Conservation (phyloP, 2,329 filamentous ascomycete genomes). For the Diplodia sapinea region DNA sequence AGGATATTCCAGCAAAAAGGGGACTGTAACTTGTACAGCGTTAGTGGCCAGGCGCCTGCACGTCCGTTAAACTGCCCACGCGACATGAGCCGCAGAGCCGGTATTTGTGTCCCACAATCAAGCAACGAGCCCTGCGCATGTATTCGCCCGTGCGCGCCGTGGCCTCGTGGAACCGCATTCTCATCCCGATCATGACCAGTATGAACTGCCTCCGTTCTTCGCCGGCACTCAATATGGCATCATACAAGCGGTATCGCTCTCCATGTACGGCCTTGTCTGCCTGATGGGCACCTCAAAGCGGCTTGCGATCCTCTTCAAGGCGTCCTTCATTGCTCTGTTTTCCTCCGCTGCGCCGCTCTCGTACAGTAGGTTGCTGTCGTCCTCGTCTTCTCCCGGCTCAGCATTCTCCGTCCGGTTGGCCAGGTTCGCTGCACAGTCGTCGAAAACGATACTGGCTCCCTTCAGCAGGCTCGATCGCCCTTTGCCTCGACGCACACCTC, state of each 20-base stretch:
- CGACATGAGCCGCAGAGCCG: constrained; percentile 6
- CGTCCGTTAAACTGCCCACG: constrained; percentile 19
- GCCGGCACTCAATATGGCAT: not conserved
- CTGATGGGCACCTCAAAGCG: not conserved
- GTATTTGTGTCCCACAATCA: constrained; percentile 16
- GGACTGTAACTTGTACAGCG: constrained; percentile 8
- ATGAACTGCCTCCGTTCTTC: not conserved
- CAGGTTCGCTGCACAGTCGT: not conserved
- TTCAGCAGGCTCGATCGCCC: not conserved
- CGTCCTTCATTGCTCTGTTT: not conserved
- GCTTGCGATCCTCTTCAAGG: constrained; percentile 9
- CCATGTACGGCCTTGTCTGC: not conserved
- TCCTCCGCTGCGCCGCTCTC: not conserved
- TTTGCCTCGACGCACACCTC: not conserved
- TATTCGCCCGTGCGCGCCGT: not conserved
- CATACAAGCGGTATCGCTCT: constrained; percentile 16
- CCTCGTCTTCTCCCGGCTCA: not conserved
- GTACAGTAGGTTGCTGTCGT: not conserved
- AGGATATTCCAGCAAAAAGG: constrained; percentile 10
- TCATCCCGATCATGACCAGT: not conserved
- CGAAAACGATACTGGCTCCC: not conserved
- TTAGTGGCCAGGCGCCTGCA: constrained; percentile 14
- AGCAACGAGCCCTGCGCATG: not conserved
- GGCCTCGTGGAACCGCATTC: constrained; percentile 17
- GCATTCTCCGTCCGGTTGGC: not conserved